Conservation (phyloP, 768 basidiomycete genomes). For the Naganishia kalamii region DNA sequence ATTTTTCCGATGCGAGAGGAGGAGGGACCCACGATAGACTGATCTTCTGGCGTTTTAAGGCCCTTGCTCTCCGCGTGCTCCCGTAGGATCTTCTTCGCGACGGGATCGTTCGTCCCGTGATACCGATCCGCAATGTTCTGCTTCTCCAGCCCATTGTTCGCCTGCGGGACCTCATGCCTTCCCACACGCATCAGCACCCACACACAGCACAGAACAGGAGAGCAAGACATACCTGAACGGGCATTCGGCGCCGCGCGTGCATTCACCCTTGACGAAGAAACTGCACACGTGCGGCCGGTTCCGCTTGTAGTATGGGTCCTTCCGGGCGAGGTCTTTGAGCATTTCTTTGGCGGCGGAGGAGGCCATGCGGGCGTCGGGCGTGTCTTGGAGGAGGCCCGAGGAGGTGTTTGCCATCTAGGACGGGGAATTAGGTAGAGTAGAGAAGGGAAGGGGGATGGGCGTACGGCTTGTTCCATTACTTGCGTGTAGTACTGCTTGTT, state of each 20-base stretch:
- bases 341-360: slow-evolving; percentile 87
- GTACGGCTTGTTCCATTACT: slow-evolving; percentile 37
- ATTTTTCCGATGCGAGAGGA: background rate
- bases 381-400: slow-evolving; percentile 29
- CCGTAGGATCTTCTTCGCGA: slow-evolving; percentile 80
- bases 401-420: slow-evolving; percentile 53
- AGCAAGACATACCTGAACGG: slow-evolving; percentile 62
- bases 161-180: slow-evolving; percentile 80
- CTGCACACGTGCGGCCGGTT: slow-evolving; percentile 90
- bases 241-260: slow-evolving; percentile 82
- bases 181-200: background rate
- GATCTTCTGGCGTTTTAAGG: slow-evolving; percentile 81
- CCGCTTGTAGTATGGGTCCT: slow-evolving; percentile 95
- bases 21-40: slow-evolving; percentile 63
- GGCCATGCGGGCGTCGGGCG: slow-evolving; percentile 48
- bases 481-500: slow-evolving; percentile 56
- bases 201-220: background rate
- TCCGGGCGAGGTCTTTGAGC: slow-evolving; percentile 87
- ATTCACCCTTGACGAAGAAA: slow-evolving; percentile 93
- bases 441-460: background rate
- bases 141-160: slow-evolving; percentile 68
- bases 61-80: slow-evolving; percentile 75
- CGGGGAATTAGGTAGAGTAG: background rate
- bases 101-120: slow-evolving; percentile 86
- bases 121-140: slow-evolving; percentile 94